Conservation (phyloP, 2,329 filamentous ascomycete species). For the Beauveria varroae region DNA sequence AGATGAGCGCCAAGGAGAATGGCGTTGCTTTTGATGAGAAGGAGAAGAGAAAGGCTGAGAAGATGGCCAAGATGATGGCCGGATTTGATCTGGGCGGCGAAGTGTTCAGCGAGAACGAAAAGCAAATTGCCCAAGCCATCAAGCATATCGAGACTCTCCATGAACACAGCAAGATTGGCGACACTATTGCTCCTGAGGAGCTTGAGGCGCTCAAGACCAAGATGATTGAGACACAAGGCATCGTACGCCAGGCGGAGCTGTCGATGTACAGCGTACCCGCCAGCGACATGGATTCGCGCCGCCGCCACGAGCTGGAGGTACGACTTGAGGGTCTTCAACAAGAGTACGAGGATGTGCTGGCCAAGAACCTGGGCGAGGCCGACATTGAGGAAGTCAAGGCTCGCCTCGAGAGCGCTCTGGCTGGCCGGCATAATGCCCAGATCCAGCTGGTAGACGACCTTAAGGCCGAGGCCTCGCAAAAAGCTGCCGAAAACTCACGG, state of each 20-base stretch:
- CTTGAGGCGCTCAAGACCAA: constrained; percentile 68
- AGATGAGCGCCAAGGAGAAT: constrained; percentile 93
- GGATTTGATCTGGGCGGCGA: constrained; percentile 92
- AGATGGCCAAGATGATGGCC: constrained; percentile 99
- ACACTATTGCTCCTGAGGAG: constrained; percentile 74
- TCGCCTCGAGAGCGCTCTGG: constrained; percentile 68
- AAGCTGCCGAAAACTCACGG: constrained; percentile 73
- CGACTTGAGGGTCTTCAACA: constrained; percentile 67
- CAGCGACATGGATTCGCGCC: constrained; percentile 57
- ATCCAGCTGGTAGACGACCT: constrained; percentile 68
- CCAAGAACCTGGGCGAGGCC: constrained; percentile 67
- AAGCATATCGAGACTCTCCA: constrained; percentile 73
- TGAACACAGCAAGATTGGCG: constrained; percentile 68
- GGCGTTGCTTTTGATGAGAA: constrained; percentile 89
- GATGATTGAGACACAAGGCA: constrained; percentile 82
- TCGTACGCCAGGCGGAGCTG: constrained; percentile 86
- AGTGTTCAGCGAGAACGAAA: constrained; percentile 89
- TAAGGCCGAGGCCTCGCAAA: constrained; percentile 66
- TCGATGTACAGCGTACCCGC: constrained; percentile 66
- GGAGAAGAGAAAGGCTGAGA: constrained; percentile 96
- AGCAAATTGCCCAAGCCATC: constrained; percentile 74
- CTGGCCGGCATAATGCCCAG: constrained; percentile 66
- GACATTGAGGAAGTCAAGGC: constrained; percentile 82
- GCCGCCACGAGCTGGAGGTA: constrained; percentile 68
- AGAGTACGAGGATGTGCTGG: constrained; percentile 77